phyloP scores from a whole-genome alignment of 257 asterid genomes.

The Solanum pinnatisectum region DNA sequence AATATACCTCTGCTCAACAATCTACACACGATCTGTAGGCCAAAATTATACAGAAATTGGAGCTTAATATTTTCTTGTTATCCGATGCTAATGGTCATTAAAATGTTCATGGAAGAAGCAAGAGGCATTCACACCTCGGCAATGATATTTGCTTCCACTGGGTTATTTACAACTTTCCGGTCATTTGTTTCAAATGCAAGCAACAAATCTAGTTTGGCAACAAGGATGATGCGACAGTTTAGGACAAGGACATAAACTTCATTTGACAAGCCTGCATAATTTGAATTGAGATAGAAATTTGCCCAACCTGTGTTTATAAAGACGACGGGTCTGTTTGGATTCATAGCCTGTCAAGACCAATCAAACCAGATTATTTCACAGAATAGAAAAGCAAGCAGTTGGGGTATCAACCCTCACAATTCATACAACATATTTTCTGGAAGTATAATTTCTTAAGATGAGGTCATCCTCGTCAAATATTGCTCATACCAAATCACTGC shows the following conservation, averaged over 20 bases:
- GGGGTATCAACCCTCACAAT: neutral
- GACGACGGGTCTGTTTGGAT: conserved; percentile 66
- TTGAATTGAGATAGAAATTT: conserved; percentile 1
- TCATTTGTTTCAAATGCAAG: conserved; percentile 68
- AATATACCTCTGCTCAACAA: conserved; percentile 57
- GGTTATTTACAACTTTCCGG: conserved; percentile 61
- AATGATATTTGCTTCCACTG: conserved; percentile 69
- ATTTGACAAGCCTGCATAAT: neutral
- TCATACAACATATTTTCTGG: neutral
- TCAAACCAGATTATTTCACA: conserved; percentile 5
- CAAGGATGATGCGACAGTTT: neutral
- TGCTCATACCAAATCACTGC: neutral
- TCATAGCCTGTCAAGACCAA: conserved; percentile 48
- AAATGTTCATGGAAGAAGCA: neutral
- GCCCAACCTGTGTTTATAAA: conserved; percentile 78
- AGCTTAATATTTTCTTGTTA: neutral
- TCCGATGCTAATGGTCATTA: neutral
- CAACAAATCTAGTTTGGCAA: conserved; percentile 42
- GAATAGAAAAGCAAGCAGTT: neutral
- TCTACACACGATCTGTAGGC: conserved; percentile 35
- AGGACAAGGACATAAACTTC: neutral
- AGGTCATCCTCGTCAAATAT: neutral
- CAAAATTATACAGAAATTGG: neutral
- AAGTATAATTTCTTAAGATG: neutral
- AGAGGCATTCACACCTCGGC: conserved; percentile 41